A percentile compares a stretch with the other conserved stretches of the same genome.
Conservation (phyloP, 1,139 yeast genomes). For the Suhomyces atakaporum region DNA sequence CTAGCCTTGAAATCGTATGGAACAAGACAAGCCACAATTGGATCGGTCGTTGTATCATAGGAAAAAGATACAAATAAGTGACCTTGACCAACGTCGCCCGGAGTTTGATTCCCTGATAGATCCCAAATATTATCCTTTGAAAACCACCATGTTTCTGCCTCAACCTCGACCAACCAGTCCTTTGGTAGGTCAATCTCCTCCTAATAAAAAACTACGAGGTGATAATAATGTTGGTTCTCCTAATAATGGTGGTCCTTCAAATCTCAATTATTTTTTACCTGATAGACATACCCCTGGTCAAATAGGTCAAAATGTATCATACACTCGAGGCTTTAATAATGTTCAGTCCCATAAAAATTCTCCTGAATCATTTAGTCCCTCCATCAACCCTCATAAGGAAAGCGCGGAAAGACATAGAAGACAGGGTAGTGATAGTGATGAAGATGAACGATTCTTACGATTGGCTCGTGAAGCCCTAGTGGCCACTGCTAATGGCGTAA, state of each 20-base stretch:
- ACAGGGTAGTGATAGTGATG: constrained; percentile 26
- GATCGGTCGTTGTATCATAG: constrained; percentile 11
- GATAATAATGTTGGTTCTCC: constrained; percentile 8
- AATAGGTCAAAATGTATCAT: constrained; percentile 12
- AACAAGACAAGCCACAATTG: constrained; percentile 21
- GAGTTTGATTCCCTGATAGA: constrained; percentile 2
- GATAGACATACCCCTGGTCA: constrained; percentile 13
- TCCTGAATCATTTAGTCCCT: constrained; percentile 1
- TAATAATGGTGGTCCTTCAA: not conserved
- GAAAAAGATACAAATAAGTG: constrained; percentile 8
- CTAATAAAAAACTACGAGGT: constrained; percentile 11
- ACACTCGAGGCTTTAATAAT: constrained; percentile 9
- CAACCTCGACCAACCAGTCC: constrained; percentile 20
- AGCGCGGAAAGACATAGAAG: not conserved
- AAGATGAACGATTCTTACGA: constrained; percentile 43
- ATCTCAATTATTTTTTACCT: constrained; percentile 10
- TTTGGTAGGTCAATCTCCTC: constrained; percentile 13
- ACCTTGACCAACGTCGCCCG: constrained; percentile 3
- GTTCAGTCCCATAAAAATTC: constrained; percentile 2
- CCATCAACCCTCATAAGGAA: constrained; percentile 2
- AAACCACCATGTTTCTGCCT: constrained; percentile 18
- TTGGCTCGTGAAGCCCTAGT: constrained; percentile 50
- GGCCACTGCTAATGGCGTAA: constrained; percentile 43
- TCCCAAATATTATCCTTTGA: constrained; percentile 3
- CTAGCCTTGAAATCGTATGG: constrained; percentile 13